These are phyloP conservation scores for Candida patagonica DNA, from an alignment of 805 yeast genomes.

Conservation along the genomic window DNA sequence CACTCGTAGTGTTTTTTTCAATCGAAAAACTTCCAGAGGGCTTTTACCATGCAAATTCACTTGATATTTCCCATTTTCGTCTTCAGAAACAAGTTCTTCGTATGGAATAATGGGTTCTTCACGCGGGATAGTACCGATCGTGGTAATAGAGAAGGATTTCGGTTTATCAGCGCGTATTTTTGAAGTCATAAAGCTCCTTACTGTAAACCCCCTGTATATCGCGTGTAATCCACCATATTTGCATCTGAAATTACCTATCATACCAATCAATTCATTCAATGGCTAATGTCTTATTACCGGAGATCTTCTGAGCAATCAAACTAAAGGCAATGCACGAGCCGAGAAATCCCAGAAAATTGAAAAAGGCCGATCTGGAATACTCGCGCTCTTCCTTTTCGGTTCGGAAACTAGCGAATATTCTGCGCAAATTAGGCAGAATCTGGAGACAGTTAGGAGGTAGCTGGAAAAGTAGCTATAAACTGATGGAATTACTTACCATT, in stretches of 20 bases:
- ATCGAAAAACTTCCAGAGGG: conserved; percentile 11
- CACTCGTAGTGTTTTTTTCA: conserved; percentile 13
- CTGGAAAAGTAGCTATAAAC: no score
- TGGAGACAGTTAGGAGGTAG: conserved; percentile 4
- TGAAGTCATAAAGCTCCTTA: no score
- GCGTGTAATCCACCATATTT: no score
- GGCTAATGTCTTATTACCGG: conserved; percentile 8
- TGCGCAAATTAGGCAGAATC: conserved; percentile 66
- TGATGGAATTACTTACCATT: no score
- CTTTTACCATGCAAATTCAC: background rate
- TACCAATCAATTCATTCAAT: background rate
- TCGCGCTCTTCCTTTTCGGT: conserved; percentile 78
- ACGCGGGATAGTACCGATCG: background rate
- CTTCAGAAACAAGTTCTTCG: background rate
- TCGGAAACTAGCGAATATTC: conserved; percentile 73
- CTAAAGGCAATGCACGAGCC: conserved; percentile 77
- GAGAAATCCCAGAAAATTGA: conserved; percentile 62
- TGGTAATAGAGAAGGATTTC: no score
- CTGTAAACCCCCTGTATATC: no score
- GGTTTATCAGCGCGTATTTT: no score
- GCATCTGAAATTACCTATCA: no score
- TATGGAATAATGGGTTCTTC: no score
- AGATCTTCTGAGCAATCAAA: conserved; percentile 53
- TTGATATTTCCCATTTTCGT: background rate
- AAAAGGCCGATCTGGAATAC: conserved; percentile 60